Conservation (phyloP, 306 rosid species). For the Neltuma alba region DNA sequence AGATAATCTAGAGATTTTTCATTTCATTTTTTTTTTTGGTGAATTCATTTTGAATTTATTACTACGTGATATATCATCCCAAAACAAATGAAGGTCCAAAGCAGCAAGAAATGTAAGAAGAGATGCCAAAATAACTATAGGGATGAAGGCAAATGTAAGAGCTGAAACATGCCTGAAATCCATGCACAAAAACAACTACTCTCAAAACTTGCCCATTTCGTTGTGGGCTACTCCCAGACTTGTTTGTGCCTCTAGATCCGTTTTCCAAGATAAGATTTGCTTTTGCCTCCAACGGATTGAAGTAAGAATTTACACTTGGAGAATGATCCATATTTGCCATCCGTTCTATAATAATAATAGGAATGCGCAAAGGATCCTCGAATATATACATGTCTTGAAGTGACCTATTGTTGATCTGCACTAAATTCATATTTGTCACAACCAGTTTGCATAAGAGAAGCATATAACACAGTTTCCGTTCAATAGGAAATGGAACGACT, state of each 20-base stretch:
- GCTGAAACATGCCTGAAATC: constrained; percentile 84
- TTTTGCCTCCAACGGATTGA: constrained; percentile 52
- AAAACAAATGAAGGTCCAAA: constrained; percentile 2
- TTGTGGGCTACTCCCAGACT: constrained; percentile 41
- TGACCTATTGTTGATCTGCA: constrained; percentile 84
- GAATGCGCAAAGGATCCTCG: constrained; percentile 71
- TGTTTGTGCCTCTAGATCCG: constrained; percentile 50
- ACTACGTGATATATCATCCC: too few relatives aligned
- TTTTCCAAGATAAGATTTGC: constrained; percentile 40
- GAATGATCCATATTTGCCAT: constrained; percentile 58
- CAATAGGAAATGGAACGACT: constrained; percentile 17
- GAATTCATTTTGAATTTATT: constrained; percentile 9
- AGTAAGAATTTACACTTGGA: constrained; percentile 61
- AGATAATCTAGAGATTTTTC: neutral
- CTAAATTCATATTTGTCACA: constrained; percentile 21
- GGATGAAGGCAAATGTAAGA: constrained; percentile 32
- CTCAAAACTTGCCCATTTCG: constrained; percentile 63
- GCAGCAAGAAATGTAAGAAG: constrained; percentile 16
- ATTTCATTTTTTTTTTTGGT: too few relatives aligned
- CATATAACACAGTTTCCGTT: constrained; percentile 25
- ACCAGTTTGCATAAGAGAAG: neutral
- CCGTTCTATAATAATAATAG: constrained; percentile 78
- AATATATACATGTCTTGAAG: constrained; percentile 86
- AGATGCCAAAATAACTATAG: constrained; percentile 3
- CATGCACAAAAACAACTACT: constrained; percentile 87